phyloP scores from a whole-genome alignment of 208 protist genomes.

The Trypanosoma boissoni region DNA sequence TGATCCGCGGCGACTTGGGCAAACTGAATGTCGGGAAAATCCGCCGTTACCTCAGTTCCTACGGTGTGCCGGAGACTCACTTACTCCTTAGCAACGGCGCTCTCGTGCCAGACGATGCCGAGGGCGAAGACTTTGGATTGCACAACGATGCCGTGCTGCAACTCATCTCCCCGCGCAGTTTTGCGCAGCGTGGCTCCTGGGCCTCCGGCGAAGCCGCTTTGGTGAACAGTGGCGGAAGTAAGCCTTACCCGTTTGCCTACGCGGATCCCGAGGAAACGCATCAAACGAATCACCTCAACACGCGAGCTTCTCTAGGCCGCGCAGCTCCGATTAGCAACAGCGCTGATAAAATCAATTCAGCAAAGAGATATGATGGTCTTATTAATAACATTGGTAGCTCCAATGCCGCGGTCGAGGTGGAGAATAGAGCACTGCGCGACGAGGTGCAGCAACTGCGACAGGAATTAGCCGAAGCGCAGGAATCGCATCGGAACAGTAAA shows the following conservation, averaged over 20 bases:
- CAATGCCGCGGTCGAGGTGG: constrained; percentile 18
- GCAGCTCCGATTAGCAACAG: neutral
- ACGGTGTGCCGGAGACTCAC: constrained; percentile 58
- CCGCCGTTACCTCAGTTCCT: constrained; percentile 63
- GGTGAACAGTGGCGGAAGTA: too few relatives aligned
- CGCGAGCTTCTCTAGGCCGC: too few relatives aligned
- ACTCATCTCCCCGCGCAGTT: neutral
- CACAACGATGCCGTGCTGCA: constrained; percentile 40
- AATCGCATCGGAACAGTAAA: constrained; percentile 16
- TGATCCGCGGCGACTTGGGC: constrained; percentile 73
- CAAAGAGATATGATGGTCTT: neutral
- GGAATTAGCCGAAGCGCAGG: constrained; percentile 19
- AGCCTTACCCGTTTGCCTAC: too few relatives aligned
- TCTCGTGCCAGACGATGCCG: constrained; percentile 50
- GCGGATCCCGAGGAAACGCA: too few relatives aligned
- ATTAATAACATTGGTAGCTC: constrained; percentile 8
- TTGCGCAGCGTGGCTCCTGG: too few relatives aligned
- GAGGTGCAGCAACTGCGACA: constrained; percentile 32
- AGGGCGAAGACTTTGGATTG: constrained; percentile 64
- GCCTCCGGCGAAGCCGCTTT: neutral
- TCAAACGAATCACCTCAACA: too few relatives aligned
- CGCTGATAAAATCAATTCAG: neutral
- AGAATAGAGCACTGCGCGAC: constrained; percentile 33
- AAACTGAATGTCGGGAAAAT: constrained; percentile 77
- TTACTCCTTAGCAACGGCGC: constrained; percentile 39